A percentile compares a stretch with the other conserved stretches of the same genome.
Evolutionary conservation across 345 rosid genomes (phyloP).

Genomic region (Citrus reticulata): DNA sequence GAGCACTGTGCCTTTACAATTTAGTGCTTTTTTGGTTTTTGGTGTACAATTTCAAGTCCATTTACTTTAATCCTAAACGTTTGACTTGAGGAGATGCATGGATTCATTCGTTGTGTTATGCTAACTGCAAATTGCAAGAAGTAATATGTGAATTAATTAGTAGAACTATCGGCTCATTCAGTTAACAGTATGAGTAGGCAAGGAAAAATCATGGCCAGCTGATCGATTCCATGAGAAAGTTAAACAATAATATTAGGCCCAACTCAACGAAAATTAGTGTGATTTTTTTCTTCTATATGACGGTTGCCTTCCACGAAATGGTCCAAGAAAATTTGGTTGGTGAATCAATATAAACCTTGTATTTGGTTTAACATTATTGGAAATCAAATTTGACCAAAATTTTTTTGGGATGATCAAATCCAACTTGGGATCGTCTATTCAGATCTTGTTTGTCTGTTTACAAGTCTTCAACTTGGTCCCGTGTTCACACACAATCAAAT

Average conservation of each 20-base stretch:
- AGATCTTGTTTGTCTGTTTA: neutral
- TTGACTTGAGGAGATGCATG: neutral
- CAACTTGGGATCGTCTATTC: neutral
- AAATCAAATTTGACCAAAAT: slow-evolving; percentile 12
- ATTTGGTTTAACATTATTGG: neutral
- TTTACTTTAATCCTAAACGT: neutral
- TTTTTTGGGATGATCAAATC: neutral
- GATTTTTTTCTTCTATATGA: neutral
- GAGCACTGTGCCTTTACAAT: neutral
- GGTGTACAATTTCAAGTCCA: neutral
- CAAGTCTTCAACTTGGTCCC: neutral
- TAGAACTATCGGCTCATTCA: neutral
- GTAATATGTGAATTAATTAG: neutral
- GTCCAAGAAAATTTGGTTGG: slow-evolving; percentile 9
- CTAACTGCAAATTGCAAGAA: neutral
- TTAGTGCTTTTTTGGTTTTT: neutral
- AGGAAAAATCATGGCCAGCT: too few species aligned
- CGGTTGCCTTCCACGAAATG: neutral
- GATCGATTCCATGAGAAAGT: neutral
- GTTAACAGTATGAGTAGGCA: neutral
- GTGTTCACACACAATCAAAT: neutral
- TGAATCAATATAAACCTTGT: neutral
- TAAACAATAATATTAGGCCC: neutral
- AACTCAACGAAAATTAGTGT: neutral
- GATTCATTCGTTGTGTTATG: neutral